Conservation (phyloP, 805 yeast species). For the Lipomyces sp. region DNA sequence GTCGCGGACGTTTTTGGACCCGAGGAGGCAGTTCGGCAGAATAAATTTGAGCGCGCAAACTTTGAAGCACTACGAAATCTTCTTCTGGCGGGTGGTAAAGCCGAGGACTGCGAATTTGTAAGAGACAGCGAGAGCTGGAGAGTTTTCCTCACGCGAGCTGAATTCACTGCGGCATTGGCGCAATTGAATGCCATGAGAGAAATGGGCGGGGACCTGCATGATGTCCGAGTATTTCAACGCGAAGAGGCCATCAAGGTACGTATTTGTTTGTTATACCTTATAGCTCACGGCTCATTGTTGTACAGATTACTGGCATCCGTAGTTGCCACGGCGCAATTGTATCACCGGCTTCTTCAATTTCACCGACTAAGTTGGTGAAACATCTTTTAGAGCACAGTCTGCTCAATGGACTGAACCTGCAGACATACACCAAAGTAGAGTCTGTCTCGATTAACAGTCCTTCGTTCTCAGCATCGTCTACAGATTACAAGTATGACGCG, state of each 20-base stretch:
- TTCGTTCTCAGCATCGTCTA: background rate
- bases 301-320: constrained; percentile 35
- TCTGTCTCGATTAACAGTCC: constrained; percentile 29
- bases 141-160: constrained; percentile 26
- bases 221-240: constrained; percentile 18
- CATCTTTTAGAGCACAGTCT: constrained; percentile 38
- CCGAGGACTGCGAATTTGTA: constrained; percentile 43
- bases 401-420: constrained; percentile 41
- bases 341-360: constrained; percentile 45
- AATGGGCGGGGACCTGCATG: constrained; percentile 23
- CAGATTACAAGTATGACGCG: background rate
- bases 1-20: constrained; percentile 30
- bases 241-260: constrained; percentile 19
- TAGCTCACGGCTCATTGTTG: background rate
- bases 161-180: constrained; percentile 21
- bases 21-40: constrained; percentile 40
- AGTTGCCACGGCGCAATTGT: constrained; percentile 38
- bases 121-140: constrained; percentile 39
- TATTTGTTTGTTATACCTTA: background rate
- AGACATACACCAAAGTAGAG: constrained; percentile 44
- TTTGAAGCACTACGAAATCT: constrained; percentile 38
- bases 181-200: constrained; percentile 16
- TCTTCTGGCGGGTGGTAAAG: constrained; percentile 33
- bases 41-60: constrained; percentile 42
- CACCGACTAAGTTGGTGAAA: constrained; percentile 46